These are phyloP conservation scores for Globisporangium camurandrum DNA, from an alignment of 352 stramenopile species.

Conservation along the genomic window DNA sequence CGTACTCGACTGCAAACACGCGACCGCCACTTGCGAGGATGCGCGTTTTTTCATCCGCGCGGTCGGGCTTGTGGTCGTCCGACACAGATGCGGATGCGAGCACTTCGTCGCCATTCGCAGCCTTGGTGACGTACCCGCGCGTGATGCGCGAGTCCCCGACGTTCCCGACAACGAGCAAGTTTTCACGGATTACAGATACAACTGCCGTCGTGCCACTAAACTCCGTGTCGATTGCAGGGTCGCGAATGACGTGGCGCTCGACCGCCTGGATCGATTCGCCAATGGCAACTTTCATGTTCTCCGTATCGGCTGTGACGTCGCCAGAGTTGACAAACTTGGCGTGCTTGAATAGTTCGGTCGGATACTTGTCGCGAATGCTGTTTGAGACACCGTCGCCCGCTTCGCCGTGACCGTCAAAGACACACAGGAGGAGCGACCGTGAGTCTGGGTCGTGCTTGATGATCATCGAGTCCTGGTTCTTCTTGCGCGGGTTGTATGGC, in stretches of 20 bases:
- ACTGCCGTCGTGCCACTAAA: constrained; percentile 87
- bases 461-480: constrained; percentile 96
- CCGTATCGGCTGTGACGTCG: constrained; percentile 48
- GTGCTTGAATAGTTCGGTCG: constrained; percentile 89
- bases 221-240: constrained; percentile 91
- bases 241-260: constrained; percentile 82
- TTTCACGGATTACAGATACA: constrained; percentile 61
- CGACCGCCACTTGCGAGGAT: constrained; percentile 92
- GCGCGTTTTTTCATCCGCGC: constrained; percentile 91
- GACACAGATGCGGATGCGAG: constrained; percentile 81
- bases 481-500: constrained; percentile 95
- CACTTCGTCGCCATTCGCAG: constrained; percentile 16
- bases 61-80: constrained; percentile 97
- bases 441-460: constrained; percentile 90
- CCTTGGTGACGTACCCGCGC: constrained; percentile 52
- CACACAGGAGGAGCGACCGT: constrained; percentile 91
- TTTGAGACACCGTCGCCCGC: constrained; percentile 90
- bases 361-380: constrained; percentile 86
- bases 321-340: constrained; percentile 55
- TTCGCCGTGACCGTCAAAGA: constrained; percentile 96
- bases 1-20: constrained; percentile 98
- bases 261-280: constrained; percentile 38
- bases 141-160: constrained; percentile 96
- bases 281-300: constrained; percentile 49
- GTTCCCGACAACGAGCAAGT: constrained; percentile 92